Evolutionary conservation across 163 green algal genomes (phyloP), one percentile per base, ranked within the genome.

Genomic region (Prototheca wickerhamii): DNA sequence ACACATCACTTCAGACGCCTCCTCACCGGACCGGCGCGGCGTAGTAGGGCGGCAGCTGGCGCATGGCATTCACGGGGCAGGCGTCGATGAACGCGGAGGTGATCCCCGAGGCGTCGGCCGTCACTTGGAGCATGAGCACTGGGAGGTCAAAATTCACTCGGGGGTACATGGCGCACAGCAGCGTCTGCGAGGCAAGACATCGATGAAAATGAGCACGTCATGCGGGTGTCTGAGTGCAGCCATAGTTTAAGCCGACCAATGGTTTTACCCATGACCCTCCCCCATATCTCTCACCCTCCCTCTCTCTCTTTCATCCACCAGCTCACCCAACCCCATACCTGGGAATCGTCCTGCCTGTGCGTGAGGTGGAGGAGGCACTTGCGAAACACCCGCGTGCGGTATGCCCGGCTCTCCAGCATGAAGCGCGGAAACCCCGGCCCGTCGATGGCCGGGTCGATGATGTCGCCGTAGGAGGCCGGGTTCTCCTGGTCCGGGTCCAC

Each of bases 341-440:
- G 76, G 70, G 94, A 64, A 4, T 80, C 84, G 61, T 93, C 87
- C 65, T 94, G 84, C 26, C 82, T 64, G 17, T 63, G 31, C 8
- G 75, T 66, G 29, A 90, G 58, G 76, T 95, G 87, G n/a, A 94
- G 55, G 67, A 93, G 87, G 54, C 93, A 65, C 78, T 93, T 93
- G 51, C 88, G 73, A 74, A 94, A 94, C 23, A 78, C 81, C 0
- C 65, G 62, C 65, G 59, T 82, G 58, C 68, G 70, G 72, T 95
- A 95, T 35, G 81, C 72, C 23, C 87, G 76, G 76, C 93, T 95
- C 74, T 95, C 88, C 12, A 95, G 6, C 54, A 61, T 61, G 54
- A 87, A 60, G 26, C 83, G 72, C 3, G 79, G 81, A 21, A 67
- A 85, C 21, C 70, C 76, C 25, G 72, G 51, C 40, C 72, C 32